A percentile compares a stretch with the other conserved stretches of the same genome.
These are phyloP conservation scores for Yarrowia yakushimensis DNA, from an alignment of 805 yeast genomes.

Conservation along the genomic window DNA sequence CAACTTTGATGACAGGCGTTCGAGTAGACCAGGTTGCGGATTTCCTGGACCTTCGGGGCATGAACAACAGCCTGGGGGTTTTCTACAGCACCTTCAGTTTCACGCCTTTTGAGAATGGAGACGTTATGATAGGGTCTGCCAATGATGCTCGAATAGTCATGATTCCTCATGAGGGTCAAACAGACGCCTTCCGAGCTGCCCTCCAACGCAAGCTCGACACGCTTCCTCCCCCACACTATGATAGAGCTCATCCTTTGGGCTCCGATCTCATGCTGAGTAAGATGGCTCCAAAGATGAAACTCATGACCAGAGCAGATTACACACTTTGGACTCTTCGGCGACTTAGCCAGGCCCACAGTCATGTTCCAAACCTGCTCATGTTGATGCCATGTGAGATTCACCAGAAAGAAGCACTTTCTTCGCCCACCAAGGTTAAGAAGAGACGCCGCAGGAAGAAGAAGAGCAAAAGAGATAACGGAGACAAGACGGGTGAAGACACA, in stretches of 20 bases:
- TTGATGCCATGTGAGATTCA: neutral
- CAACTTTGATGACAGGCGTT: neutral
- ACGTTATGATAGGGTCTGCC: neutral
- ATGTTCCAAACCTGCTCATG: neutral
- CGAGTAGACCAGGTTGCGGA: neutral
- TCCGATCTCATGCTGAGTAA: neutral
- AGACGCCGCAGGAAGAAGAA: neutral
- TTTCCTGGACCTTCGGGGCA: neutral
- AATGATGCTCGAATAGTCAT: neutral
- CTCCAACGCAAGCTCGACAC: neutral
- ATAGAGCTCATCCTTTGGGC: neutral
- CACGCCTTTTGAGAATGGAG: neutral
- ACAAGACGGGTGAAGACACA: too few relatives aligned
- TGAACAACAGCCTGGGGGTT: neutral
- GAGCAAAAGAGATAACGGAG: neutral
- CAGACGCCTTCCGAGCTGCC: neutral
- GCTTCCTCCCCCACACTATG: neutral
- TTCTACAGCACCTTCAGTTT: neutral
- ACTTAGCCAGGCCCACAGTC: neutral
- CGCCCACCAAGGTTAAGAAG: neutral
- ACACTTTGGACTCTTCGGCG: neutral
- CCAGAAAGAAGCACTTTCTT: too few relatives aligned
- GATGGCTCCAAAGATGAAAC: neutral
- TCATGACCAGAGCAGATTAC: neutral
- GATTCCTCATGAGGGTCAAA: neutral